Evolutionary conservation across 2,329 filamentous ascomycete species (phyloP).

Genomic region (Tolypocladium tundrense): DNA sequence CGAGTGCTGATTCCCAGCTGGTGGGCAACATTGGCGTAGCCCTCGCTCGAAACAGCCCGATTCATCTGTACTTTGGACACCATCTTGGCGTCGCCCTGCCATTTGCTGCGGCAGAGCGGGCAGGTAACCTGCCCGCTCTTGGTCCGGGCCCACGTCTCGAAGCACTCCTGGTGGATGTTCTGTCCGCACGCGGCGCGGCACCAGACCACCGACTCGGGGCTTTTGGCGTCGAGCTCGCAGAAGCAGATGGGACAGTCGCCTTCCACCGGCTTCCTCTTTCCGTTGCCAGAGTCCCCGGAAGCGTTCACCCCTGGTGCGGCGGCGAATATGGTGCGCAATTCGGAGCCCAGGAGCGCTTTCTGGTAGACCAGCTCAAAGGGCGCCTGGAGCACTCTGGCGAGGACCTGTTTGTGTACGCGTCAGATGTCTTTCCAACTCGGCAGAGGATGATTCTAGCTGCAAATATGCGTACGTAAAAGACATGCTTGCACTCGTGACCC

Average conservation of each 20-base stretch:
- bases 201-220: constrained; percentile 33
- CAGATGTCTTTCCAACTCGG: background rate
- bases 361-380: constrained; percentile 49
- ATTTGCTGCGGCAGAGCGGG: constrained; percentile 49
- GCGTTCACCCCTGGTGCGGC: constrained; percentile 39
- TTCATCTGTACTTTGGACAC: constrained; percentile 33
- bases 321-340: constrained; percentile 49
- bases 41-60: constrained; percentile 33
- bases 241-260: constrained; percentile 50
- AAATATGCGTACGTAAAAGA: constrained; percentile 38
- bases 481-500: constrained; percentile 55
- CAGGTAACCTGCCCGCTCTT: constrained; percentile 41
- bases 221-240: constrained; percentile 29
- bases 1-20: constrained; percentile 45
- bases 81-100: constrained; percentile 35
- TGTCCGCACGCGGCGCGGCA: constrained; percentile 42
- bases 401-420: constrained; percentile 25
- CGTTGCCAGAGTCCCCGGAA: constrained; percentile 14
- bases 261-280: constrained; percentile 37
- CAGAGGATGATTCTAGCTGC: background rate
- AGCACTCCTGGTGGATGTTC: constrained; percentile 44
- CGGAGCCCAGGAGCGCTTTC: constrained; percentile 45
- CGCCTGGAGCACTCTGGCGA: constrained; percentile 49
- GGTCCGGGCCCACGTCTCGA: constrained; percentile 42
- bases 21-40: constrained; percentile 51